Evolutionary conservation across 352 stramenopile genomes (phyloP).

Genomic region (Porosira glacialis): DNA sequence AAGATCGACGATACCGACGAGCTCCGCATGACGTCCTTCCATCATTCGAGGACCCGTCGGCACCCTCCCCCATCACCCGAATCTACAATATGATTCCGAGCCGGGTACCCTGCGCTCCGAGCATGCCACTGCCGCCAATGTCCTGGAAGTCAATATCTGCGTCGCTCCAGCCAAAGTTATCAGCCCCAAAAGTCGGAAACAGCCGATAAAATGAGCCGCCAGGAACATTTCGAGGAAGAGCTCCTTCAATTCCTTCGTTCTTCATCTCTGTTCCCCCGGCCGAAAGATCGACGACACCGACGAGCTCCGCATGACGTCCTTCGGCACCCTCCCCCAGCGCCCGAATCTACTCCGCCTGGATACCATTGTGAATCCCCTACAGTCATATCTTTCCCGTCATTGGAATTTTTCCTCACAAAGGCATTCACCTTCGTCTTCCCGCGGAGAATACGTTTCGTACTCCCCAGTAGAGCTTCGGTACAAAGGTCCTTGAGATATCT

Average conservation of each 20-base stretch:
- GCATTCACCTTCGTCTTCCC: conserved; percentile 78
- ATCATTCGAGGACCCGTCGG: too few species aligned
- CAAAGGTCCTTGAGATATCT: too few species aligned
- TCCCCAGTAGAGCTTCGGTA: too few species aligned
- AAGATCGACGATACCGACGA: conserved; percentile 18
- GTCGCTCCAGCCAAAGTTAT: too few species aligned
- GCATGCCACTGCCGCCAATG: conserved; percentile 14
- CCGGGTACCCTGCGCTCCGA: conserved; percentile 41
- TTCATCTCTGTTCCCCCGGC: neutral
- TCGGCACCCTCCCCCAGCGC: conserved; percentile 81
- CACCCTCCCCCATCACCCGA: too few species aligned
- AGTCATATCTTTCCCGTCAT: conserved; percentile 91
- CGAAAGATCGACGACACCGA: conserved; percentile 8
- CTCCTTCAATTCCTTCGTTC: conserved; percentile 71
- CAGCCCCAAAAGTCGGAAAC: conserved; percentile 71
- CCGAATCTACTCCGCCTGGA: conserved; percentile 79
- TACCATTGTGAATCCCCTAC: conserved; percentile 83
- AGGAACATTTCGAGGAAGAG: conserved; percentile 70
- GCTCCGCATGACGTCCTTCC: conserved; percentile 76
- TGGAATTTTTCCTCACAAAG: conserved; percentile 87
- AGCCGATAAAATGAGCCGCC: conserved; percentile 72
- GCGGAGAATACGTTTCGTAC: too few species aligned
- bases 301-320: conserved; percentile 70
- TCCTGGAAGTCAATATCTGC: too few species aligned
- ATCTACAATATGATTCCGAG: conserved; percentile 77